Evolutionary conservation across 768 basidiomycete species (phyloP), one percentile per base, ranked within the genome.

Genomic region (Saitozyma sp.): DNA sequence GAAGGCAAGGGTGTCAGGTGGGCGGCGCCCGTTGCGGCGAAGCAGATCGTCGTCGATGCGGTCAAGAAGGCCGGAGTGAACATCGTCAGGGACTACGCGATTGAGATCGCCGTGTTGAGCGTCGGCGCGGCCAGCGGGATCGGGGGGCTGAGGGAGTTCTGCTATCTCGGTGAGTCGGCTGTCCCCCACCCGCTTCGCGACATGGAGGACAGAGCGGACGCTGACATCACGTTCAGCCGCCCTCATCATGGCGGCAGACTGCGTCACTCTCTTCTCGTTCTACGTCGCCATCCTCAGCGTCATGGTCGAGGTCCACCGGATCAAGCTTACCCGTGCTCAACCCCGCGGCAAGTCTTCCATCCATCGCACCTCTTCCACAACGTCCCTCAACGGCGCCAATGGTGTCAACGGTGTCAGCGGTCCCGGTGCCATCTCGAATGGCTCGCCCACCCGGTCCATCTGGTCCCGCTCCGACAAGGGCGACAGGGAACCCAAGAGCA

Each of bases 141-240:
- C 37, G 88, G 89, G 19, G 95, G 95, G 10, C 82, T 99, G 54
- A 86, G 85, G 65, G 94, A 99, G 80, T 95, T 98, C 66, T 98
- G 95, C 76, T 90, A 92, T 10, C 86, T 97, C 14, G 75, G 74
- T 76, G 60, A 68, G 74, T 66, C 41, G 38, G 13, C 16, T 16
- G n/a, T 11, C 14, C 14, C 29, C 29, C n/a, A n/a, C n/a, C 29
- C 29, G 29, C 29, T 29, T 29, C 29, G 29, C 29, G 29, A 29
- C 29, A 29, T 29, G 29, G 37, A 3, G 38, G 16, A 11, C 40
- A 19, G 14, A 9, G 51, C 50, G 9, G 29, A 19, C 11, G 52
- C 37, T 64, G 16, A 64, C 45, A 8, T 29, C 29, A 29, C 29
- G 46, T 38, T 9, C 39, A 74, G 96, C 94, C 0, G 93, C 92